Conservation (phyloP, 257 asterid species). For the Anisodus acutangulus region DNA sequence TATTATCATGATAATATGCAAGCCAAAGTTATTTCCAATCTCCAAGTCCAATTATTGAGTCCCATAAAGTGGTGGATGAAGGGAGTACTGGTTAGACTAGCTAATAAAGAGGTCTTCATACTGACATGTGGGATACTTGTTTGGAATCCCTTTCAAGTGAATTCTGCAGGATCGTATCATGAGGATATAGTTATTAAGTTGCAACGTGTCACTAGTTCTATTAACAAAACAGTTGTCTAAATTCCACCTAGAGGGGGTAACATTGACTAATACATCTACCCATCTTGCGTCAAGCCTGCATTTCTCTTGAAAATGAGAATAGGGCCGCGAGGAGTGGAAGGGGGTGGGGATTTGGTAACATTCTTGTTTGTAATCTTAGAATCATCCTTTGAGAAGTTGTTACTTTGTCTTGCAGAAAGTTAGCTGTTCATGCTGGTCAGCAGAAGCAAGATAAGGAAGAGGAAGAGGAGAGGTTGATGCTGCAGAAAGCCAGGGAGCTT, state of each 20-base stretch:
- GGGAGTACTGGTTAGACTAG: background rate
- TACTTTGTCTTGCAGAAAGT: conserved; percentile 55
- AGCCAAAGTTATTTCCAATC: background rate
- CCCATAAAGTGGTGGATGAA: background rate
- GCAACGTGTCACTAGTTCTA: background rate
- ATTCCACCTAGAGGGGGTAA: background rate
- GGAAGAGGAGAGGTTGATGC: conserved; percentile 63
- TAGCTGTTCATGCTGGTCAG: conserved; percentile 62
- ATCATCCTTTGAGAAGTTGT: background rate
- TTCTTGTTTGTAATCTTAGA: background rate
- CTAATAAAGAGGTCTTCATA: background rate
- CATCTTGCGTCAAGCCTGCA: background rate
- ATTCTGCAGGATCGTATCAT: background rate
- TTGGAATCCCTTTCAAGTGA: too few species aligned
- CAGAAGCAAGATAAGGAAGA: conserved; percentile 77
- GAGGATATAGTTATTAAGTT: background rate
- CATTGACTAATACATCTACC: background rate
- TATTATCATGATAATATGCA: background rate
- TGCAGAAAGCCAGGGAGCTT: conserved; percentile 75
- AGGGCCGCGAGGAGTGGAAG: background rate
- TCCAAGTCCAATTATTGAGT: background rate
- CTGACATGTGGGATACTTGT: background rate
- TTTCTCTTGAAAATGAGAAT: background rate
- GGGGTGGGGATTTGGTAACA: background rate
- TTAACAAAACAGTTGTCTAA: background rate